Conservation (phyloP, 345 rosid species). For the Abelmoschus esculentus region DNA sequence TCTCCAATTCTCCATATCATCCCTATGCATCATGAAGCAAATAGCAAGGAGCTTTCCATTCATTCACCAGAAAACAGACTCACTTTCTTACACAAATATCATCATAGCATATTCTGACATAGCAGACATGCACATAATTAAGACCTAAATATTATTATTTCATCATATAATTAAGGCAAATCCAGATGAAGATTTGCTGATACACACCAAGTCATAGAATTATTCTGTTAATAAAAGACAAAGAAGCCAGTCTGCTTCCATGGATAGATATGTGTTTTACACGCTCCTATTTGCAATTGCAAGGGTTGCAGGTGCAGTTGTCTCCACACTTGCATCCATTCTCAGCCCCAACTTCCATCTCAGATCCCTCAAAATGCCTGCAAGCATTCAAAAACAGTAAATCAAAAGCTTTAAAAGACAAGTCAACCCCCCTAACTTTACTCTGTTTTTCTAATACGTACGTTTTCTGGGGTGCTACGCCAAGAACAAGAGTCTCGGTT, state of each 20-base stretch:
- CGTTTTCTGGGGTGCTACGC: conserved; percentile 42
- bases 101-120: no score
- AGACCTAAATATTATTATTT: no score
- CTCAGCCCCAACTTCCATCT: conserved; percentile 43
- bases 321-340: conserved; percentile 78
- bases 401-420: neutral
- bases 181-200: no score
- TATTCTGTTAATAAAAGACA: neutral
- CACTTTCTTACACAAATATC: no score
- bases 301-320: conserved; percentile 82
- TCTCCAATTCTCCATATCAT: no score
- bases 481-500: conserved; percentile 48
- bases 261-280: no score
- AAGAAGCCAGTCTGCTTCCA: neutral
- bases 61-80: no score
- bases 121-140: no score
- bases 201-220: neutral
- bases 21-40: no score
- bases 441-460: conserved; percentile 5
- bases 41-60: no score
- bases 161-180: no score
- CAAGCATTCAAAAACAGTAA: neutral
- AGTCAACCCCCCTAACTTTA: neutral
- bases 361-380: conserved; percentile 43
- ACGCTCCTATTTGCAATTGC: conserved; percentile 61